Percentiles rank a stretch among this genome's conserved stretches.
Conservation (phyloP, 2,329 filamentous ascomycete genomes). For the Neonectria magnoliae region DNA sequence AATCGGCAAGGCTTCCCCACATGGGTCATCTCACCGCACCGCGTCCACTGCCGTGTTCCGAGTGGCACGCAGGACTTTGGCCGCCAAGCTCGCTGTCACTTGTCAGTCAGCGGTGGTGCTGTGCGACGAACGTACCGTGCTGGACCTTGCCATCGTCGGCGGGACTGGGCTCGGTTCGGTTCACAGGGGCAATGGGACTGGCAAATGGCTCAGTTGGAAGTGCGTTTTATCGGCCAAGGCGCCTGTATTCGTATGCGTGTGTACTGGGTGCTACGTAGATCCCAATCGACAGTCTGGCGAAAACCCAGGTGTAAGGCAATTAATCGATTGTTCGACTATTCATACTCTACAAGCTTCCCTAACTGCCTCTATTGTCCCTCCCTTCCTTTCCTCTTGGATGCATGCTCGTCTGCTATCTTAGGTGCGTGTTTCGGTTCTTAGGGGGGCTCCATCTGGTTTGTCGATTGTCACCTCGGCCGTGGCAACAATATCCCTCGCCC, state of each 20-base stretch:
- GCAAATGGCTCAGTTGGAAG: neutral
- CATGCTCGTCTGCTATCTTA: neutral
- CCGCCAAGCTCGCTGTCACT: conserved; percentile 2
- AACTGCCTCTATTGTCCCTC: conserved; percentile 3
- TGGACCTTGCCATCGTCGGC: neutral
- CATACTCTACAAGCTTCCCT: neutral
- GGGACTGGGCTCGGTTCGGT: neutral
- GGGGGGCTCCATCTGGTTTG: conserved; percentile 9
- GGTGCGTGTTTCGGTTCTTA: conserved; percentile 18
- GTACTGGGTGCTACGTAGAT: neutral
- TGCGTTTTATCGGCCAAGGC: neutral
- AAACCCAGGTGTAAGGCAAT: neutral
- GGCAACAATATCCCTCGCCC: conserved; percentile 24
- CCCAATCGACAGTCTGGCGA: neutral
- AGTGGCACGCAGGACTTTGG: conserved; percentile 25
- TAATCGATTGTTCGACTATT: neutral
- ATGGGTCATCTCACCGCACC: conserved; percentile 43
- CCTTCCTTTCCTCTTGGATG: neutral
- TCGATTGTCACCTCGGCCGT: conserved; percentile 17
- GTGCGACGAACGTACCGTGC: neutral
- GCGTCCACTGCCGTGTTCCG: conserved; percentile 44
- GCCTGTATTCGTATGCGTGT: neutral
- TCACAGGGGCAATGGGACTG: neutral
- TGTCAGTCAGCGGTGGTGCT: neutral
- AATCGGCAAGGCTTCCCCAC: conserved; percentile 37